Evolutionary conservation across 257 asterid species (phyloP).

Genomic region (Linaria vulgaris): DNA sequence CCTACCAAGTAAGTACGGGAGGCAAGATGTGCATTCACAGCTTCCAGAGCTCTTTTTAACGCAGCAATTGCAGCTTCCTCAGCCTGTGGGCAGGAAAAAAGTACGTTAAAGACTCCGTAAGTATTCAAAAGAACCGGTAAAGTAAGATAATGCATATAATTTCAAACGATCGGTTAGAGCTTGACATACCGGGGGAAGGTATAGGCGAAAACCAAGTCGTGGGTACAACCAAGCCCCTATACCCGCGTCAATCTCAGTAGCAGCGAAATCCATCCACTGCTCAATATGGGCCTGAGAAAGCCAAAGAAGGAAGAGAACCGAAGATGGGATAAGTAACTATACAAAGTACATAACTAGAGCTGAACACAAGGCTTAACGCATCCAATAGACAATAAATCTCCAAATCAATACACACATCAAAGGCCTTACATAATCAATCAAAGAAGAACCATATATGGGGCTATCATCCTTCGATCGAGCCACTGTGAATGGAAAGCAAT

Average conservation of each 20-base stretch:
- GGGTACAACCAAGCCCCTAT: slow-evolving; percentile 37
- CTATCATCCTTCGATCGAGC: slow-evolving; percentile 51
- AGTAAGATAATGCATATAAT: not conserved
- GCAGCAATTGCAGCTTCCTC: slow-evolving; percentile 65
- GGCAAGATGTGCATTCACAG: slow-evolving; percentile 72
- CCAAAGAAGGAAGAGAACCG: not conserved
- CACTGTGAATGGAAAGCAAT: slow-evolving; percentile 36
- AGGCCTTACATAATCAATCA: slow-evolving; percentile 61
- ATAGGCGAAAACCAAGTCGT: slow-evolving; percentile 36
- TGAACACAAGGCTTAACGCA: too few relatives aligned
- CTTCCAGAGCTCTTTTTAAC: slow-evolving; percentile 66
- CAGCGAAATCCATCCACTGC: slow-evolving; percentile 62
- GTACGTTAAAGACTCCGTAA: not conserved
- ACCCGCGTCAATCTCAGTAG: slow-evolving; percentile 41
- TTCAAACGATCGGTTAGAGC: not conserved
- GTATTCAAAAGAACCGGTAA: not conserved
- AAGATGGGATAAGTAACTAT: not conserved
- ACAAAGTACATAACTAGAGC: too few relatives aligned
- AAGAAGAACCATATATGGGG: slow-evolving; percentile 63
- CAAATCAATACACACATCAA: not conserved
- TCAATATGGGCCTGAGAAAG: slow-evolving; percentile 46
- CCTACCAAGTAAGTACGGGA: slow-evolving; percentile 79
- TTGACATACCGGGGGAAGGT: slow-evolving; percentile 47
- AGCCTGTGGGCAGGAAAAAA: slow-evolving; percentile 37
- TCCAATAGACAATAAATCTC: too few relatives aligned